Base-by-base conservation (phyloP, 495 filamentous ascomycete species). In the Podospora appendiculata region DNA sequence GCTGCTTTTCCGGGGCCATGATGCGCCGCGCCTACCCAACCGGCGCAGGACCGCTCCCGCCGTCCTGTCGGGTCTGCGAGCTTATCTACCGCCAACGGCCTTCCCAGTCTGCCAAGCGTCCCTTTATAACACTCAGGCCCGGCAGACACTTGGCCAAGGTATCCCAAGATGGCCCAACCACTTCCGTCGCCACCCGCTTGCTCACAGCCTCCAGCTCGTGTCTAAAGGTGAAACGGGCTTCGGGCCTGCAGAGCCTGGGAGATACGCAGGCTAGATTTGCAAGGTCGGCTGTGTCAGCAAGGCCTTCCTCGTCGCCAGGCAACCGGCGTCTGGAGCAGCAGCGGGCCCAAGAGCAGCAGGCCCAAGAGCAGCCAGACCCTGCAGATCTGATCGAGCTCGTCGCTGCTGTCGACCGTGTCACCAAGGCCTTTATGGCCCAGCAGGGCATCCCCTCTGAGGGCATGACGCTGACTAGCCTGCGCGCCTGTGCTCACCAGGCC, bases 381-480 rank as follows among this genome's bases (percentile, higher is more conserved):
- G 14, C 39, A 50, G 46, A 48, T 18, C 25, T 61, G 18, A 51
- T 46, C 35, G 53, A 62, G 16, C 51, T 61, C 18, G 19, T 41
- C 16, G 49, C 51, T n/a, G 57, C 61, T n/a, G 59, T 68, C 34
- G 56, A 59, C 55, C 64, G 62, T 48, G 56, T 66, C 50, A 56
- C 55, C 25, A 67, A 57, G 52, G 50, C 43, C 14, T 69, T 70
- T 45, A 41, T 62, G 41, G 57, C 54, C 35, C 56, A 60, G 43
- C 42, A 54, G 36, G 62, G 62, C 34, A 64, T 69, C 39, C 68
- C 66, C 5, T 61, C 66, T 1, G 65, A 69, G 47, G 25, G 61
- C 19, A 53, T 51, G 40, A 65, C 68, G 10, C 52, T 66, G 12
- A 57, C 56, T 2, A 65, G 66, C 12, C 63, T 71, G 48, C 65